Evolutionary conservation across 306 rosid genomes (phyloP), one percentile per base, ranked within the genome.

Genomic region (Castanea sativa): DNA sequence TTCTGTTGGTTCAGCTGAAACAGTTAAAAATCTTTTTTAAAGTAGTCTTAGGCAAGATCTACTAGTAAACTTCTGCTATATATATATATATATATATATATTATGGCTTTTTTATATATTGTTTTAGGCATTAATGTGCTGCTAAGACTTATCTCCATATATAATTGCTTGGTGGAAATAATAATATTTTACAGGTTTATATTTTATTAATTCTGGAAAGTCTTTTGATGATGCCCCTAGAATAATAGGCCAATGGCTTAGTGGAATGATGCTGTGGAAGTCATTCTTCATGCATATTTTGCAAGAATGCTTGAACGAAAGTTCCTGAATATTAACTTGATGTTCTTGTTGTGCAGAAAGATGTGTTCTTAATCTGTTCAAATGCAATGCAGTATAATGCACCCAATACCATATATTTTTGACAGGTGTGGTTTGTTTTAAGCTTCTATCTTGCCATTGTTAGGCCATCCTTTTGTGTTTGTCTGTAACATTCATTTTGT

Each of bases 311-410:
- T 67, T 29, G 41, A 32, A 18, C 52, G 8, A 35, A 10, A 67
- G n/a, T 32, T 67, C 27, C 52, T 58, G 69, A 73, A 80, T 19
- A 53, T 55, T 85, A 73, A 41, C 55, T 71, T 79, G 33, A 35
- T 68, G 64, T 23, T 21, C 41, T 55, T 27, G n/a, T 69, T 27
- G 49, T 87, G 88, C 91, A 90, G 94, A 84, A 83, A 81, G 94
- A 90, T 60, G 73, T 90, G 14, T 80, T 69, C 79, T 85, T 90
- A 83, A 88, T 90, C 65, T 86, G 92, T 81, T 77, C 91, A 10
- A 90, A 90, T 53, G 94, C 92, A n/a, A 90, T 90, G 94, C 91
- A 90, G 82, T 90, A 90, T 78, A 90, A 90, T 82, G 69, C 94
- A 9, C 92, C 94, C 0, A 91, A 90, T 76, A 90, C 94, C 43